A percentile compares a stretch with the other conserved stretches of the same genome.
phyloP scores from a whole-genome alignment of 495 filamentous ascomycete genomes.

The Aspergillus kassunensis region DNA sequence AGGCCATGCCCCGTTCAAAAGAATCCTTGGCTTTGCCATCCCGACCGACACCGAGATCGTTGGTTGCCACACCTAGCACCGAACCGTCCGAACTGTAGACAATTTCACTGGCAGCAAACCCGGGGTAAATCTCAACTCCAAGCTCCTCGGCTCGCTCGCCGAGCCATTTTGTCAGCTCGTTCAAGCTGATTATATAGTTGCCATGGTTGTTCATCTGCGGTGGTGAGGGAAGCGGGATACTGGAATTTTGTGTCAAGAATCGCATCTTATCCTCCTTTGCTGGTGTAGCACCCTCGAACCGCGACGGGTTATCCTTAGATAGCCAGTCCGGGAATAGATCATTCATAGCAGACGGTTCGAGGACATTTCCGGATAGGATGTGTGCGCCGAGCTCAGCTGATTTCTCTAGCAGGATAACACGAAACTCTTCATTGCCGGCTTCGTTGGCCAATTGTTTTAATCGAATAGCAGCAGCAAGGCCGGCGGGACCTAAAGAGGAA shows the following conservation, averaged over 20 bases:
- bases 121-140: constrained; percentile 97
- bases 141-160: constrained; percentile 92
- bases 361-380: constrained; percentile 92
- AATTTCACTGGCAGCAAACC: constrained; percentile 91
- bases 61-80: constrained; percentile 93
- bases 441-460: constrained; percentile 94
- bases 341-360: constrained; percentile 83
- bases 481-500: constrained; percentile 66
- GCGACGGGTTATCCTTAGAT: constrained; percentile 74
- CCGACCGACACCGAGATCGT: constrained; percentile 81
- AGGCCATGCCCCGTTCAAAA: constrained; percentile 99
- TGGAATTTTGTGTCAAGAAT: constrained; percentile 79
- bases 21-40: constrained; percentile 80
- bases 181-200: constrained; percentile 95
- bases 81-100: constrained; percentile 82
- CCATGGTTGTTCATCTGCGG: constrained; percentile 99
- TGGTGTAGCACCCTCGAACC: constrained; percentile 80
- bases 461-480: constrained; percentile 87
- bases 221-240: constrained; percentile 78
- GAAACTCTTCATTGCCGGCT: constrained; percentile 93
- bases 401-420: constrained; percentile 91
- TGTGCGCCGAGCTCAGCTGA: constrained; percentile 93
- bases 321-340: constrained; percentile 95
- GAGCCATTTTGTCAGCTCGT: constrained; percentile 91
- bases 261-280: constrained; percentile 84